Base-by-base conservation (phyloP, 2,329 filamentous ascomycete species). In the Epicoccum sorghinum region DNA sequence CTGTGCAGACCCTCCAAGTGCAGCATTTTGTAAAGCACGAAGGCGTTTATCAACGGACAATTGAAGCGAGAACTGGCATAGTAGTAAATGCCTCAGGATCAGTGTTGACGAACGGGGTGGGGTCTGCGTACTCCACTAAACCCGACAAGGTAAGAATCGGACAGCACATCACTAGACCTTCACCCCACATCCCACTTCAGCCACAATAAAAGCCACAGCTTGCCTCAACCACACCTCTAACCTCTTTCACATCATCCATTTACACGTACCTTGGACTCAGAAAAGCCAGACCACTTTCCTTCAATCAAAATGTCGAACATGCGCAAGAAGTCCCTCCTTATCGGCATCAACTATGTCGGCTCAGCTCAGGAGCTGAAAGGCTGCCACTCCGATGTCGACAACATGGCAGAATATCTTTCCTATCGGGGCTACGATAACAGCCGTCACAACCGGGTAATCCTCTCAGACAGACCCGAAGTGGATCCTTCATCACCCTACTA, bases 271-370 rank as follows among this genome's bases (percentile, higher is more conserved):
- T 25, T 9, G 29, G 33, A n/a, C 38, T 24, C 14, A 25, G 10
- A 22, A 27, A 48, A 35, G 47, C 27, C 27, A 7, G 9, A 29
- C 27, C 27, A 29, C 9, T 29, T 9, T 9, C 27, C 27, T 29
- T 29, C 3, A 7, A 29, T 1, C 27, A 49, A 18, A 14, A 67
- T 67, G 65, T 54, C 65, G 4, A 49, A 64, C 50, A 66, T 51
- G 42, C 58, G 68, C 32, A 74, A 72, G 52, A 83, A 83, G 64
- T 78, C 78, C 10, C 77, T 83, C 12, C 74, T 83, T 40, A 82
- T 83, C 42, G 81, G 81, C 13, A 83, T 83, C 66, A 83, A 83
- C 65, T 82, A 82, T 59, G 69, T 71, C 14, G 76, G 76, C 59
- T 75, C 72, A 37, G 35, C 69, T n/a, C 77, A 81, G 49, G 68